Evolutionary conservation across 179 eudicot species (phyloP), one percentile per base, ranked within the genome.

Genomic region (Gypsophila paniculata): DNA sequence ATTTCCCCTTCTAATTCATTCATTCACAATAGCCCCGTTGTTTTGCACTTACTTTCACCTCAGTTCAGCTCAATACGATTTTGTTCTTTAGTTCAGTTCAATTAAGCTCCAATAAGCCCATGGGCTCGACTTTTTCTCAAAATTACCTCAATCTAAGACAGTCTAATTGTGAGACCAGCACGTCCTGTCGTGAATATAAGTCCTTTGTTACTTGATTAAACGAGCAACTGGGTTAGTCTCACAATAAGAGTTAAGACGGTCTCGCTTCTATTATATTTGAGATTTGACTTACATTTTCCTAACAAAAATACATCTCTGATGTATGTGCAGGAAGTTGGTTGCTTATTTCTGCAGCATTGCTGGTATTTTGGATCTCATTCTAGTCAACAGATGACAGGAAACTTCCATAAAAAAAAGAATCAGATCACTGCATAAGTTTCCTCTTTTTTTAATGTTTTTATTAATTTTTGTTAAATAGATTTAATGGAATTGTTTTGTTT

Each of bases 281-380:
- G 14, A 21, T 17, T 17, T 49, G 57, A 46, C 58, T 60, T 70
- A 25, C 11, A 48, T 23, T 75, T 44, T n/a, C 26, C 4, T 6
- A 48, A 52, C 8, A 10, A 59, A 51, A 54, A 17, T 26, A 18
- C 23, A 25, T 25, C 13, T 52, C 59, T 61, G 74, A 34, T 67
- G 42, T 62, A 22, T 69, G 63, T 75, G 69, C 88, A 89, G 95
- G 89, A 65, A 77, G 55, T 59, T 76, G 82, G 81, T 65, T 79
- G 74, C 54, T 84, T 21, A 63, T 53, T 38, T 69, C 53, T 65
- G 72, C 81, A 71, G 82, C 74, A 36, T 67, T 75, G 68, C 74
- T 78, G 70, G 36, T 82, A 74, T 21, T 77, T 10, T 51, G 79
- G 81, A 70, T 61, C 55, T 75, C 72, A 55, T 25, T 64, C 32